phyloP scores from a whole-genome alignment of 176 grass and related monocot species.

The Elaeis guineensis region DNA sequence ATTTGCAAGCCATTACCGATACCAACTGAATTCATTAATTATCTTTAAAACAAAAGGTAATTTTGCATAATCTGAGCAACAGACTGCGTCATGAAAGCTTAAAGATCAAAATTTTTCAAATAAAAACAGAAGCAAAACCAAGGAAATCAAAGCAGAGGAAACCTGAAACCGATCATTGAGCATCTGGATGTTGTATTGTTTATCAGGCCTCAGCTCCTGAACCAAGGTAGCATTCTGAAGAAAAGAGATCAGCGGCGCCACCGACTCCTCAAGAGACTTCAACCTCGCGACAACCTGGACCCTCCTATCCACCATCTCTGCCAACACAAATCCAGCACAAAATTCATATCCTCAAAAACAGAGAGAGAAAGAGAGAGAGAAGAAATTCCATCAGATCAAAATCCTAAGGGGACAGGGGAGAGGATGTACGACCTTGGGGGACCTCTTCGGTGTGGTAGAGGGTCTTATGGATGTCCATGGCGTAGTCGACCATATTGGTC shows the following conservation, averaged over 20 bases:
- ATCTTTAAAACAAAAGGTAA: no score
- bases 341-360: not conserved
- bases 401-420: not conserved
- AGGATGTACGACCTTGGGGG: constrained; percentile 34
- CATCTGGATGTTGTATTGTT: constrained; percentile 79
- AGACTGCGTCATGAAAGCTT: no score
- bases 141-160: not conserved
- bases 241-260: constrained; percentile 60
- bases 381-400: not conserved
- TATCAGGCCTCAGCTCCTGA: constrained; percentile 79
- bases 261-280: constrained; percentile 56
- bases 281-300: constrained; percentile 65
- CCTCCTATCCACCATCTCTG: constrained; percentile 68
- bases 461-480: constrained; percentile 95
- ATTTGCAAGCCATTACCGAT: no score
- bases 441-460: constrained; percentile 77
- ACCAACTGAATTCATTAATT: no score
- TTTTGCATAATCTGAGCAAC: no score
- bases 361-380: not conserved
- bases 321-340: not conserved
- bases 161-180: constrained; percentile 84
- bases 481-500: constrained; percentile 97
- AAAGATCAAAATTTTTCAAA: no score
- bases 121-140: not conserved
- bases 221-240: constrained; percentile 60